Conservation (phyloP, 169 alveolate genomes). For the Cryptosporidium sp. region DNA sequence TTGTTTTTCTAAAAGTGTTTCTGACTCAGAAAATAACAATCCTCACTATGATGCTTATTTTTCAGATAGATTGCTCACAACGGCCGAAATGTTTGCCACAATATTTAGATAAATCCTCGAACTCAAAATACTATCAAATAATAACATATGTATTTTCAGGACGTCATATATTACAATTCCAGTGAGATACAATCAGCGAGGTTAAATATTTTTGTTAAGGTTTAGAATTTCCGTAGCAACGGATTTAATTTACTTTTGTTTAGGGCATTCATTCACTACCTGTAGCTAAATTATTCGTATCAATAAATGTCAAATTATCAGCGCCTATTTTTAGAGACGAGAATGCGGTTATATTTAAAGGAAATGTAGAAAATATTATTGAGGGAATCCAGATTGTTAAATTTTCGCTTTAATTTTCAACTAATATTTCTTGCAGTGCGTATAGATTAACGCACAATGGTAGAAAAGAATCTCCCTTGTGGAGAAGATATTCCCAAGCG, state of each 20-base stretch:
- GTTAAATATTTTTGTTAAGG: background rate
- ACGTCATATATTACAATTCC: too few relatives aligned
- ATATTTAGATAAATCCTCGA: constrained; percentile 27
- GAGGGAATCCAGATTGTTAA: background rate
- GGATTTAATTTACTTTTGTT: background rate
- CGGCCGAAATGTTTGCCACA: constrained; percentile 53
- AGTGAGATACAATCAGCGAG: too few relatives aligned
- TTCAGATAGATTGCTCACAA: constrained; percentile 3
- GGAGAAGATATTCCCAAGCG: constrained; percentile 27
- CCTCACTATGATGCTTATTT: background rate
- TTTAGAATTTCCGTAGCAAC: background rate
- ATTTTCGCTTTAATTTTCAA: background rate
- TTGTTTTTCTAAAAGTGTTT: background rate
- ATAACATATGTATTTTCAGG: too few relatives aligned
- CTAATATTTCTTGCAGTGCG: constrained; percentile 10
- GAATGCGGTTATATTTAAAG: constrained; percentile 32
- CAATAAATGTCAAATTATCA: background rate
- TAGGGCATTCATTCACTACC: background rate
- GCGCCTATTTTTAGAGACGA: constrained; percentile 60
- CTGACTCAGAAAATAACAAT: background rate
- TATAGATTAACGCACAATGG: constrained; percentile 50
- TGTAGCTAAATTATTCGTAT: background rate
- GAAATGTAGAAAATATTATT: background rate
- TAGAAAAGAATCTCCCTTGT: constrained; percentile 25
- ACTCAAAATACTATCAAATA: background rate